A percentile compares a stretch with the other conserved stretches of the same genome.
These are phyloP conservation scores for Trametes meyenii DNA, from an alignment of 768 basidiomycete species.

Conservation along the genomic window DNA sequence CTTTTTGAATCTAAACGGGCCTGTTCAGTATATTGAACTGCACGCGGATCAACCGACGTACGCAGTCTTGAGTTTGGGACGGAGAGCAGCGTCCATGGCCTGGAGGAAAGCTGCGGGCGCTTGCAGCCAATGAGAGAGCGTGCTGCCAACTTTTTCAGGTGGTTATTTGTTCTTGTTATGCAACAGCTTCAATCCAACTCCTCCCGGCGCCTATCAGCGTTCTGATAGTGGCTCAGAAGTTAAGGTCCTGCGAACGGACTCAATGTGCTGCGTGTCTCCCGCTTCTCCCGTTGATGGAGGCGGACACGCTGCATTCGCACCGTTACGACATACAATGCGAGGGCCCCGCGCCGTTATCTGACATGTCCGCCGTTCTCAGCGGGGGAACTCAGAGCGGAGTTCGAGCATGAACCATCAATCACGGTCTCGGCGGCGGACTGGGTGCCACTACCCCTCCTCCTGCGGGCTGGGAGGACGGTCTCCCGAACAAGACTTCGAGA, in stretches of 20 bases:
- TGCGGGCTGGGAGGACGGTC: neutral
- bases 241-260: slow-evolving; percentile 8
- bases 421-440: neutral
- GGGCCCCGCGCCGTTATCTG: slow-evolving; percentile 2
- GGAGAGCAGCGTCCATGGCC: slow-evolving; percentile 24
- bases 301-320: slow-evolving; percentile 4
- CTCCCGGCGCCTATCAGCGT: slow-evolving; percentile 22
- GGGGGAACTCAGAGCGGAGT: slow-evolving; percentile 7
- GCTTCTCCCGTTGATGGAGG: slow-evolving; percentile 20
- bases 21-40: neutral
- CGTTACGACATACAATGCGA: slow-evolving; percentile 7
- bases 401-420: neutral
- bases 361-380: slow-evolving; percentile 14
- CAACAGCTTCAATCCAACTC: slow-evolving; percentile 24
- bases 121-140: slow-evolving; percentile 6
- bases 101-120: slow-evolving; percentile 23
- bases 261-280: slow-evolving; percentile 3
- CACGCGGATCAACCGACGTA: slow-evolving; percentile 37
- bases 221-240: slow-evolving; percentile 13
- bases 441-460: neutral
- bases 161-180: slow-evolving; percentile 28
- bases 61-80: slow-evolving; percentile 61
- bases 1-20: slow-evolving; percentile 70
- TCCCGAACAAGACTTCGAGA: neutral
- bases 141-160: slow-evolving; percentile 21